These are phyloP conservation scores for Coemansia sp. DNA, from an alignment of 192 early-diverging fungal genomes.

Conservation along the genomic window DNA sequence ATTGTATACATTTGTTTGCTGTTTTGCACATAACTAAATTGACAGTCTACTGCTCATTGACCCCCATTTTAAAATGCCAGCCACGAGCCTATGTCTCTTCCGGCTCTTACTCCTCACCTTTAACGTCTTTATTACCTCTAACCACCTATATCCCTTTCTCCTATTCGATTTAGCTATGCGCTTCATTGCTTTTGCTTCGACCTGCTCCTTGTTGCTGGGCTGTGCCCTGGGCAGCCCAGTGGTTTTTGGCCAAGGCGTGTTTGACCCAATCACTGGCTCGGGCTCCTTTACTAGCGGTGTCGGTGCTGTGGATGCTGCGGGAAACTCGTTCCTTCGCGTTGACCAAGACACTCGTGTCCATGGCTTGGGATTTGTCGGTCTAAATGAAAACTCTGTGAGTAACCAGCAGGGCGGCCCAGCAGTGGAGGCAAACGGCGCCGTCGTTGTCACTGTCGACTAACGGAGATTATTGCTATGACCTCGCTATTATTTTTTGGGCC, in stretches of 20 bases:
- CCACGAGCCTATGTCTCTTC: background rate
- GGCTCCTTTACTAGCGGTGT: constrained; percentile 5
- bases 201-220: background rate
- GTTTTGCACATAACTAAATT: background rate
- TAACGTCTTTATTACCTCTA: background rate
- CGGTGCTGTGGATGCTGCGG: constrained; percentile 18
- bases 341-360: constrained; percentile 40
- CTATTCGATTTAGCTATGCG: constrained; percentile 2
- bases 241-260: constrained; percentile 19
- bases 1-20: background rate
- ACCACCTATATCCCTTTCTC: background rate
- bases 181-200: background rate
- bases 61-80: background rate
- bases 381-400: constrained; percentile 31
- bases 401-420: constrained; percentile 33
- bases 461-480: background rate
- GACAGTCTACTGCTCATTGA: background rate
- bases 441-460: constrained; percentile 21
- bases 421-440: constrained; percentile 29
- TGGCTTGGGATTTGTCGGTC: constrained; percentile 25
- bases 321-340: constrained; percentile 39
- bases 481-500: background rate
- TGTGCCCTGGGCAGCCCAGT: constrained; percentile 14
- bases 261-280: constrained; percentile 33
- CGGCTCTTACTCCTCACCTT: background rate